These are phyloP conservation scores for Sonneratia alba DNA, from an alignment of 345 rosid species.

Conservation along the genomic window DNA sequence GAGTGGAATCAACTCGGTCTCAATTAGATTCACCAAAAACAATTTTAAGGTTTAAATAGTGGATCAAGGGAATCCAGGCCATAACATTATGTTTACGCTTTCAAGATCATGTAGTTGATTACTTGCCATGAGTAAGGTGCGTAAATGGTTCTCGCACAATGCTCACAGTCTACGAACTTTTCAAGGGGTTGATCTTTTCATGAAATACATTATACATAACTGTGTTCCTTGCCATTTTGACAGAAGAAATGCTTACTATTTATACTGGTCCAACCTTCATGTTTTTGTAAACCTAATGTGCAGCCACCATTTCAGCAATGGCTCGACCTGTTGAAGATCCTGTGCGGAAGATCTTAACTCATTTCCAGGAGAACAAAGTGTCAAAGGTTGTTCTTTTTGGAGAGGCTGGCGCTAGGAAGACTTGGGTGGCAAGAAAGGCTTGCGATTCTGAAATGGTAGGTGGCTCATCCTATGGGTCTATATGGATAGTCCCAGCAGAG, in stretches of 20 bases:
- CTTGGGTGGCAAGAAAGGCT: conserved; percentile 15
- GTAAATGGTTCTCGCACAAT: no score
- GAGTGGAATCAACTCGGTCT: no score
- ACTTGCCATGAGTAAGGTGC: no score
- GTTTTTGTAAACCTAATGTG: not conserved
- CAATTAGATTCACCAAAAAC: no score
- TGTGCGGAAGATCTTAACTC: fast-evolving
- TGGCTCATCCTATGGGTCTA: not conserved
- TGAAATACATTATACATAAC: not conserved
- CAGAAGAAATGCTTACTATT: not conserved
- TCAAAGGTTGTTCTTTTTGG: conserved; percentile 1
- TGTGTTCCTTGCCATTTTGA: not conserved
- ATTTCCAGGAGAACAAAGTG: not conserved
- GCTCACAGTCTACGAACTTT: no score
- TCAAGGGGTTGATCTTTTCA: no score
- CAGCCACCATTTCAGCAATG: not conserved
- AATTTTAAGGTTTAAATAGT: no score
- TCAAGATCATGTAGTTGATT: no score
- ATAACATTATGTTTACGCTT: no score
- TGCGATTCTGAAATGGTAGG: not conserved
- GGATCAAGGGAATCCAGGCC: no score
- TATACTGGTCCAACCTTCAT: not conserved
- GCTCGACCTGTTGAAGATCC: not conserved
- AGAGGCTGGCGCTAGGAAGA: conserved; percentile 1
- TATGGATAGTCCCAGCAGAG: not conserved